Evolutionary conservation across 1,284 basidiomycete genomes (phyloP).

Genomic region (Cryptococcus deneoformans): DNA sequence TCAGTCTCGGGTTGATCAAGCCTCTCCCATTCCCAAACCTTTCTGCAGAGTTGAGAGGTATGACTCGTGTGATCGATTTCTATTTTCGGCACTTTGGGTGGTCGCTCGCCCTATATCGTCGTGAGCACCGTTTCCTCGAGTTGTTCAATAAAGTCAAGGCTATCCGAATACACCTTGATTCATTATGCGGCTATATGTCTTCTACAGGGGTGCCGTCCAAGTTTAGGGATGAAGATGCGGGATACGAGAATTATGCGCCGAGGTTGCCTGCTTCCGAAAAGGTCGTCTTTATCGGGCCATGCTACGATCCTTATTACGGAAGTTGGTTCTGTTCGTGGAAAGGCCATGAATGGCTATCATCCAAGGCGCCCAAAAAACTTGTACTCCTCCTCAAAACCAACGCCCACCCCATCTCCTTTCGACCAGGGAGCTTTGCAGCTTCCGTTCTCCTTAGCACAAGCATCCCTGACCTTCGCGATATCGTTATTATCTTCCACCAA

Average conservation of each 20-base stretch:
- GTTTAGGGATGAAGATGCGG: neutral
- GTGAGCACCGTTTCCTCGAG: neutral
- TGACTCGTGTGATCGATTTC: slow-evolving; percentile 1
- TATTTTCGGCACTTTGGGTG: slow-evolving; percentile 1
- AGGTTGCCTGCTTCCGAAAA: neutral
- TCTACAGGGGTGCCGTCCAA: neutral
- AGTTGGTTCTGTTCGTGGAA: neutral
- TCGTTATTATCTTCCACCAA: neutral
- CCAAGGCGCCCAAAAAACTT: neutral
- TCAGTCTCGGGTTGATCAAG: slow-evolving; percentile 1
- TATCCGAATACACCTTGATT: slow-evolving; percentile 1
- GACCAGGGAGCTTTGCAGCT: neutral
- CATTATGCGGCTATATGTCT: neutral
- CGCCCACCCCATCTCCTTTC: neutral
- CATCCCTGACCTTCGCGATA: neutral
- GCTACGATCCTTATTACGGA: neutral
- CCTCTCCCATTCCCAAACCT: neutral
- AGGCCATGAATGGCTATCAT: neutral
- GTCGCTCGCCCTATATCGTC: slow-evolving; percentile 1
- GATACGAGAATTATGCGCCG: neutral
- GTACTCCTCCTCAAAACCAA: neutral
- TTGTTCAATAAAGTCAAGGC: neutral
- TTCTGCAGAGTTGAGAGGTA: neutral
- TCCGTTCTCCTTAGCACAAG: neutral
- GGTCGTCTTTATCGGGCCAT: slow-evolving; percentile 1